A percentile compares a stretch with the other conserved stretches of the same genome.
These are phyloP conservation scores for Logfia minima DNA, from an alignment of 129 eudicot genomes.

Conservation along the genomic window DNA sequence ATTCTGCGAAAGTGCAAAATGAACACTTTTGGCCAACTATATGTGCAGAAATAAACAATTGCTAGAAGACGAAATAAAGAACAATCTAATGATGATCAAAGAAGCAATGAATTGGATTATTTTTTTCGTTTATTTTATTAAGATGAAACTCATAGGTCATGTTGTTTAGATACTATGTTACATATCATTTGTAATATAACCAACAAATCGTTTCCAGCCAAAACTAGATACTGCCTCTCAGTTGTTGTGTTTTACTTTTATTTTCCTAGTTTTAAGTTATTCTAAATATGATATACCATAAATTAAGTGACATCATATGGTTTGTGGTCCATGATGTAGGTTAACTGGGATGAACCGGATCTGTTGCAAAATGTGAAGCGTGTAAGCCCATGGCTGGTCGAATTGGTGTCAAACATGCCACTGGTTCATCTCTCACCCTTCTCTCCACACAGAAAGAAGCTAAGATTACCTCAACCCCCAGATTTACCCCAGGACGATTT, in stretches of 20 bases:
- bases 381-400: slow-evolving; percentile 95
- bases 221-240: not conserved
- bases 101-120: not conserved
- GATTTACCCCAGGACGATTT: slow-evolving; percentile 50
- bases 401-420: slow-evolving; percentile 70
- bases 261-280: not conserved
- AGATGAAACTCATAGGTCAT: not conserved
- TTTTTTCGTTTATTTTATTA: not conserved
- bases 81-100: not conserved
- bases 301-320: not conserved
- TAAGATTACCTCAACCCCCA: slow-evolving; percentile 54
- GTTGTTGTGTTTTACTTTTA: not conserved
- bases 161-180: not conserved
- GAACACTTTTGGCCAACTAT: not conserved
- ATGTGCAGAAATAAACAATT: not conserved
- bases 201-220: not conserved
- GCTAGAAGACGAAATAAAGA: not conserved
- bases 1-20: not conserved
- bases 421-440: slow-evolving; percentile 69
- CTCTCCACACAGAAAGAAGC: slow-evolving; percentile 78
- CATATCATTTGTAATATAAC: not conserved
- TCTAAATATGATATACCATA: not conserved
- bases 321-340: slow-evolving; percentile 40
- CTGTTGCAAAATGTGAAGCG: slow-evolving; percentile 82
- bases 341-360: slow-evolving; percentile 89